phyloP scores from a whole-genome alignment of 768 basidiomycete species.

The Melanogaster broomeanus region DNA sequence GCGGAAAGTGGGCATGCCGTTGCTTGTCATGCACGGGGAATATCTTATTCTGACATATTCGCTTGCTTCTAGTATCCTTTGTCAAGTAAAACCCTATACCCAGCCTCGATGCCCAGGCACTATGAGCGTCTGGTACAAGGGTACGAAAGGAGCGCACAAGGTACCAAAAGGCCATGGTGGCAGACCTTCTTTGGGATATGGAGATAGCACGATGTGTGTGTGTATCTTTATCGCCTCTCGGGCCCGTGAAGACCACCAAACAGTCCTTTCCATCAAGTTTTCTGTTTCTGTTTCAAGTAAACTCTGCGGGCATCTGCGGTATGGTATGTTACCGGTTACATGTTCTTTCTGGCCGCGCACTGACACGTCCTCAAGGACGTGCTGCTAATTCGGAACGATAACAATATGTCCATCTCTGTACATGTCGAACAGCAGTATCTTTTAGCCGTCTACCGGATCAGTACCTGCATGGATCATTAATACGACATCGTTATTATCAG shows the following conservation, averaged over 20 bases:
- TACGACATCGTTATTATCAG: neutral
- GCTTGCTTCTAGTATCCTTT: conserved; percentile 57
- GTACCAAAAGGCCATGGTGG: conserved; percentile 83
- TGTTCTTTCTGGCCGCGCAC: neutral
- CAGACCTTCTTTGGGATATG: conserved; percentile 79
- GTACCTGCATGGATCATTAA: neutral
- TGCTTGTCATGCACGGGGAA: neutral
- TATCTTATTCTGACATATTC: conserved; percentile 13
- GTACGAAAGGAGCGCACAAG: conserved; percentile 71
- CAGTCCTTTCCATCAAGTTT: neutral
- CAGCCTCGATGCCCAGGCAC: conserved; percentile 71
- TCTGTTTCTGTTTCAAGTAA: neutral
- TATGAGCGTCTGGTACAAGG: conserved; percentile 75
- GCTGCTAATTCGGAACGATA: neutral
- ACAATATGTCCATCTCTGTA: neutral
- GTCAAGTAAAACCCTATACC: conserved; percentile 61
- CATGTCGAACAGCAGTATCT: no score
- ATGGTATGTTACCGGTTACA: neutral
- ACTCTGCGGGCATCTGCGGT: neutral
- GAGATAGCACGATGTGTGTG: conserved; percentile 27
- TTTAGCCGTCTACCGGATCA: neutral
- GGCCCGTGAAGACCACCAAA: neutral
- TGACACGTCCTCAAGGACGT: neutral
- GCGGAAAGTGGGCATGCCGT: conserved; percentile 48
- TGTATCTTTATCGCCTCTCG: neutral